A percentile compares a stretch with the other conserved stretches of the same genome.
phyloP scores from a whole-genome alignment of 2,329 filamentous ascomycete species.

The Verticillium isaacii region DNA sequence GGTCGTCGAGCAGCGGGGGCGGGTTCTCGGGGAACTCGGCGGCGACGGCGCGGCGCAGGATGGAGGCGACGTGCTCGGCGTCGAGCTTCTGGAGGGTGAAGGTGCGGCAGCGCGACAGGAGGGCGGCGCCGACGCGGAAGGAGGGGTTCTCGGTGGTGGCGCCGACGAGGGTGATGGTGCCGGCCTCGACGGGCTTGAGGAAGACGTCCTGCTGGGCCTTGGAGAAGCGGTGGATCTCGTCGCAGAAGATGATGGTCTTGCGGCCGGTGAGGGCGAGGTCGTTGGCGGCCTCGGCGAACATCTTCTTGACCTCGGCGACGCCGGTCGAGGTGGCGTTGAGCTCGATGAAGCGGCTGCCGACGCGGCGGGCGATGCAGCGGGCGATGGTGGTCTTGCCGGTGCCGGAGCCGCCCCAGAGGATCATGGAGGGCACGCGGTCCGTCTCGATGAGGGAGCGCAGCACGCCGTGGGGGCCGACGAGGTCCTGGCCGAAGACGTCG shows the following conservation, averaged over 20 bases:
- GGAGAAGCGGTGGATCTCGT: constrained; percentile 90
- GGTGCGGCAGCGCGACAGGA: constrained; percentile 84
- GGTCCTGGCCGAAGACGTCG: constrained; percentile 84
- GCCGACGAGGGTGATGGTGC: constrained; percentile 85
- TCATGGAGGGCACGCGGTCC: constrained; percentile 87
- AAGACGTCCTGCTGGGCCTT: constrained; percentile 96
- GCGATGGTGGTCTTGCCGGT: constrained; percentile 92
- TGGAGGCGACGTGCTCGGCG: constrained; percentile 65
- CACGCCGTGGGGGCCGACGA: constrained; percentile 81
- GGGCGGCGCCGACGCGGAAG: constrained; percentile 84
- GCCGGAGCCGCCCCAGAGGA: constrained; percentile 81
- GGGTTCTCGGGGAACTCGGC: constrained; percentile 44
- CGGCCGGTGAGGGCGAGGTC: constrained; percentile 78
- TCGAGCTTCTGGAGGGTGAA: constrained; percentile 79
- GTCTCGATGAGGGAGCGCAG: constrained; percentile 81
- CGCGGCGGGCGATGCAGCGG: constrained; percentile 77
- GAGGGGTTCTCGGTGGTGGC: constrained; percentile 97
- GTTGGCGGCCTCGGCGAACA: constrained; percentile 78
- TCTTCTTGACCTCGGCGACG: constrained; percentile 85
- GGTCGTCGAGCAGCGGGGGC: constrained; percentile 64
- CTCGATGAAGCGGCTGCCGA: constrained; percentile 84
- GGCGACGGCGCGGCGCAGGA: constrained; percentile 70
- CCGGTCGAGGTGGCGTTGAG: constrained; percentile 91
- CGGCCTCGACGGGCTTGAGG: constrained; percentile 83
- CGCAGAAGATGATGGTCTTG: constrained; percentile 95